These are phyloP conservation scores for Croton laevigatus DNA, from an alignment of 441 rosid species.

Conservation along the genomic window DNA sequence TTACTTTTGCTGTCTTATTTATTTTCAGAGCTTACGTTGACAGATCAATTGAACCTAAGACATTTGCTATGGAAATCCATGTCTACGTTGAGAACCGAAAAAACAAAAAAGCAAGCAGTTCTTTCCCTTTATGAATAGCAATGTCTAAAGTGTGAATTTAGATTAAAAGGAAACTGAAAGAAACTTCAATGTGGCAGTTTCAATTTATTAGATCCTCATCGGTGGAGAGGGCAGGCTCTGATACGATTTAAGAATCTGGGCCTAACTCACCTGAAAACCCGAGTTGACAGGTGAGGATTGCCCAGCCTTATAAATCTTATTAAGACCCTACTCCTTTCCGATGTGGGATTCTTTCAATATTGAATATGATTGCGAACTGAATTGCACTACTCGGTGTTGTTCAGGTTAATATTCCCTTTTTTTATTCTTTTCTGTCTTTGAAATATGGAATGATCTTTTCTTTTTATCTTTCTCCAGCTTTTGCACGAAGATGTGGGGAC, in stretches of 20 bases:
- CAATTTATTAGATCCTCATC: too few species aligned
- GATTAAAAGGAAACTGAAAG: too few species aligned
- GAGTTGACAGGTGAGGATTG: too few species aligned
- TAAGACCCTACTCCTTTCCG: too few species aligned
- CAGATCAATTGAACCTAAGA: not conserved
- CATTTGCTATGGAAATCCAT: not conserved
- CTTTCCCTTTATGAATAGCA: not conserved
- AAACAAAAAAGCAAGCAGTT: too few species aligned
- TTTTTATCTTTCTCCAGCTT: constrained; percentile 42
- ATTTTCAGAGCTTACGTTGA: not conserved
- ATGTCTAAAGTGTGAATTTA: not conserved
- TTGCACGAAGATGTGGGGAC: constrained; percentile 97
- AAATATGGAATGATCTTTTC: not conserved
- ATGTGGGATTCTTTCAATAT: too few species aligned
- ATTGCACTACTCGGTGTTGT: not conserved
- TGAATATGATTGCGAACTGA: not conserved
- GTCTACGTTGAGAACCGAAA: too few species aligned
- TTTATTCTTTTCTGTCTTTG: not conserved
- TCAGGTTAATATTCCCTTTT: not conserved
- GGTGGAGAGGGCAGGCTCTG: too few species aligned
- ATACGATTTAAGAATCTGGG: too few species aligned
- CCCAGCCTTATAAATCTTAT: too few species aligned
- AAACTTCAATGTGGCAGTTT: too few species aligned
- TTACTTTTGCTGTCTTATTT: constrained; percentile 31
- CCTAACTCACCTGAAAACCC: too few species aligned